Percentiles rank a stretch among this genome's conserved stretches.
Conservation (phyloP, 2,329 filamentous ascomycete genomes). For the Exophiala dermatitidis region DNA sequence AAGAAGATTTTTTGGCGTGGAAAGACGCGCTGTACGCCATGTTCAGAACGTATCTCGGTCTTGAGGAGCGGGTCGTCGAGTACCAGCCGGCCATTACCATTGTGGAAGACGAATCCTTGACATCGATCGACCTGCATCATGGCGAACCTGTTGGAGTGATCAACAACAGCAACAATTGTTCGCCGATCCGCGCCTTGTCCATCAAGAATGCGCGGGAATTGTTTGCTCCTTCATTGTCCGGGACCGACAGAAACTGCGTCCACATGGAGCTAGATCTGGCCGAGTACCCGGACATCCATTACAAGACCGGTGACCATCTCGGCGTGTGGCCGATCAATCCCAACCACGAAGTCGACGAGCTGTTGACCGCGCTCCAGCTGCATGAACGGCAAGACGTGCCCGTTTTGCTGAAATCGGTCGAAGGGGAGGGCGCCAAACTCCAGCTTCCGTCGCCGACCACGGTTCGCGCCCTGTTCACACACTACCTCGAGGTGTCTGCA, state of each 20-base stretch:
- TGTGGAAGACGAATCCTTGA: constrained; percentile 39
- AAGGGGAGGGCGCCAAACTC: constrained; percentile 37
- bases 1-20: constrained; percentile 93
- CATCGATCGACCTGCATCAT: constrained; percentile 25
- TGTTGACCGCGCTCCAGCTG: constrained; percentile 31
- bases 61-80: constrained; percentile 81
- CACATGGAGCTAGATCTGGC: constrained; percentile 38
- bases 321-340: constrained; percentile 39
- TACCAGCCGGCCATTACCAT: constrained; percentile 81
- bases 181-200: constrained; percentile 75
- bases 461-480: constrained; percentile 74
- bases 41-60: constrained; percentile 65
- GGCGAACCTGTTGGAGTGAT: constrained; percentile 43
- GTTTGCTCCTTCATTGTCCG: constrained; percentile 57
- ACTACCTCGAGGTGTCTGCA: constrained; percentile 87
- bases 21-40: constrained; percentile 89
- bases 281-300: constrained; percentile 37
- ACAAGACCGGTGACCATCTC: constrained; percentile 39
- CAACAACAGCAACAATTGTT: constrained; percentile 36
- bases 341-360: constrained; percentile 31
- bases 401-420: constrained; percentile 22
- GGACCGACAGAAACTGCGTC: constrained; percentile 39
- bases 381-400: constrained; percentile 22
- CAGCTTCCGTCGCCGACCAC: constrained; percentile 88
- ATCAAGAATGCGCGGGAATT: constrained; percentile 73